Percentiles rank a stretch among this genome's conserved stretches.
phyloP scores from a whole-genome alignment of 148 eudicot species.

The Camellia granthamiana region DNA sequence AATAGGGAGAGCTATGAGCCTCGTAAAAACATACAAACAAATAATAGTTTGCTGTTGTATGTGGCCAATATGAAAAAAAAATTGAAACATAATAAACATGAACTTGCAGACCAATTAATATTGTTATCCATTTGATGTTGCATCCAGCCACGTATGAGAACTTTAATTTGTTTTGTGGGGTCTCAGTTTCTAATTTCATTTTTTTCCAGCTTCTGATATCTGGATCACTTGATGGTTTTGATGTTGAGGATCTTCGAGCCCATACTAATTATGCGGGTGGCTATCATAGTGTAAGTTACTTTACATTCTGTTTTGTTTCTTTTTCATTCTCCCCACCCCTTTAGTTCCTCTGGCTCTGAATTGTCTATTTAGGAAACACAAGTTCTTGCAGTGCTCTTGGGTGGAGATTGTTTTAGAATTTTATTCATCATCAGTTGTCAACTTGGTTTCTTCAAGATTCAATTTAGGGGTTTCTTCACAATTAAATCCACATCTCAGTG shows the following conservation, averaged over 20 bases:
- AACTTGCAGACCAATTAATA: neutral
- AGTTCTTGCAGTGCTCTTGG: no score
- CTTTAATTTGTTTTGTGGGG: neutral
- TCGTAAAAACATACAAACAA: neutral
- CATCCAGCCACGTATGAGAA: neutral
- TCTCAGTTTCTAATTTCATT: neutral
- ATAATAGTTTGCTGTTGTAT: neutral
- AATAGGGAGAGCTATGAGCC: neutral
- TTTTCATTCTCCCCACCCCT: no score
- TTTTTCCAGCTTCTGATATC: conserved; percentile 74
- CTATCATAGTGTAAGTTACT: conserved; percentile 65
- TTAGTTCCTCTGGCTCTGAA: no score
- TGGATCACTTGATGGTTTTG: conserved; percentile 84
- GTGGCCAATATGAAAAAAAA: neutral
- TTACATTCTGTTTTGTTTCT: neutral
- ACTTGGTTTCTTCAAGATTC: neutral
- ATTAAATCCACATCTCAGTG: neutral
- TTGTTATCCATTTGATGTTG: neutral
- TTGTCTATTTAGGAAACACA: no score
- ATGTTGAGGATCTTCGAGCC: conserved; percentile 70
- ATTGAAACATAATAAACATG: neutral
- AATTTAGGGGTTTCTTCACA: neutral
- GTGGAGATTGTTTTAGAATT: neutral
- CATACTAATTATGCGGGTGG: conserved; percentile 89
- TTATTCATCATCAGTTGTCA: neutral